Percentiles rank a stretch among this genome's conserved stretches.
Conservation (phyloP, 768 basidiomycete species). For the Hortiboletus flavorubellus region DNA sequence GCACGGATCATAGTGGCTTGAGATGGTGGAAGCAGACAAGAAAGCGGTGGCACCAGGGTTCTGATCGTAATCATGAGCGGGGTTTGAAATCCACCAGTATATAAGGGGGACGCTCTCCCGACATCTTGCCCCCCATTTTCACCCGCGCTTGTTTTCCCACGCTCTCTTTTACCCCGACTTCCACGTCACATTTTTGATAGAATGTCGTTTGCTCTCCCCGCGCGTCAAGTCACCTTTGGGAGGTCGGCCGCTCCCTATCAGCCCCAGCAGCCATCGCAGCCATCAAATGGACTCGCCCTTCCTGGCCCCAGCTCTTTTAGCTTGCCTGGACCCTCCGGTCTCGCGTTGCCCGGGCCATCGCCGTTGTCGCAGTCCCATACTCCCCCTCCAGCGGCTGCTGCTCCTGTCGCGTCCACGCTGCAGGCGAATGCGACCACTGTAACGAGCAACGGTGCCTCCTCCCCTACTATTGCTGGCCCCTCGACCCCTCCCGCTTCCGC, state of each 20-base stretch:
- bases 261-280: constrained; percentile 39
- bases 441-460: constrained; percentile 29
- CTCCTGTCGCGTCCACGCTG: constrained; percentile 1
- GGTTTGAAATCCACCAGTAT: constrained; percentile 29
- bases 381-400: constrained; percentile 25
- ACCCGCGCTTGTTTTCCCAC: constrained; percentile 29
- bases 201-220: constrained; percentile 67
- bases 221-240: constrained; percentile 77
- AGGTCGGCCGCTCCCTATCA: constrained; percentile 51
- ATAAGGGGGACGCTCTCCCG: constrained; percentile 22
- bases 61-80: constrained; percentile 26
- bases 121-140: constrained; percentile 18
- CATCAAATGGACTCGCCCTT: constrained; percentile 55
- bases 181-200: constrained; percentile 11
- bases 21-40: constrained; percentile 28
- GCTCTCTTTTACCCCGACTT: constrained; percentile 21
- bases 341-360: constrained; percentile 53
- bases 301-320: constrained; percentile 46
- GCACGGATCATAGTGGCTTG: constrained; percentile 10
- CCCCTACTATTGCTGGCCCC: constrained; percentile 52
- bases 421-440: constrained; percentile 32
- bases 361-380: constrained; percentile 48
- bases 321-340: constrained; percentile 39
- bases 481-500: constrained; percentile 50
- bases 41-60: constrained; percentile 11